Conservation (phyloP, 2,329 filamentous ascomycete species). For the Diaporthe vaccinii region DNA sequence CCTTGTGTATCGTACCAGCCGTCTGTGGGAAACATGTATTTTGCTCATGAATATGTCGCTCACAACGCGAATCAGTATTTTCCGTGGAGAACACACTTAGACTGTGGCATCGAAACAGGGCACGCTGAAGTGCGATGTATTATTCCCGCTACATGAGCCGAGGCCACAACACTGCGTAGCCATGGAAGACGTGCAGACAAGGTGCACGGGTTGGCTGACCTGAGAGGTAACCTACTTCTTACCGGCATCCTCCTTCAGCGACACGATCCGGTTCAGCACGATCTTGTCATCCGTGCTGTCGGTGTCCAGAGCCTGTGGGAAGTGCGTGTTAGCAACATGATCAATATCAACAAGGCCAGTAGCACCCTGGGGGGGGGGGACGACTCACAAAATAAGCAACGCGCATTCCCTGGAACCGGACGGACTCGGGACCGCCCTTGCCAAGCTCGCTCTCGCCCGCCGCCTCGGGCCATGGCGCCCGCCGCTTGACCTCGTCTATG, state of each 20-base stretch:
- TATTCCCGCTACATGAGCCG: background rate
- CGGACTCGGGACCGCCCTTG: constrained; percentile 76
- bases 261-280: constrained; percentile 92
- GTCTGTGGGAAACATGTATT: background rate
- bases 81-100: too few relatives aligned
- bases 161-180: background rate
- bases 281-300: constrained; percentile 85
- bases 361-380: background rate
- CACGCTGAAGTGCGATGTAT: background rate
- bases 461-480: constrained; percentile 86
- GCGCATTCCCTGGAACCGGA: constrained; percentile 92
- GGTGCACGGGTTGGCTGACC: background rate
- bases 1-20: too few relatives aligned
- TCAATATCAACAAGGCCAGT: accelerated
- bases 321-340: constrained; percentile 40
- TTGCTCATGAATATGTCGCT: background rate
- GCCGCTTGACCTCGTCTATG: constrained; percentile 79
- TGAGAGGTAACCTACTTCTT: constrained; percentile 59
- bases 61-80: too few relatives aligned
- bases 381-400: constrained; percentile 82
- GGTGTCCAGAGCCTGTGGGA: constrained; percentile 75
- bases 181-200: background rate
- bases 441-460: constrained; percentile 76
- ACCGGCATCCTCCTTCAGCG: constrained; percentile 87
- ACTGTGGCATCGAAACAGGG: background rate